phyloP scores from a whole-genome alignment of 495 filamentous ascomycete species.

The Penicillium longicatenatum region DNA sequence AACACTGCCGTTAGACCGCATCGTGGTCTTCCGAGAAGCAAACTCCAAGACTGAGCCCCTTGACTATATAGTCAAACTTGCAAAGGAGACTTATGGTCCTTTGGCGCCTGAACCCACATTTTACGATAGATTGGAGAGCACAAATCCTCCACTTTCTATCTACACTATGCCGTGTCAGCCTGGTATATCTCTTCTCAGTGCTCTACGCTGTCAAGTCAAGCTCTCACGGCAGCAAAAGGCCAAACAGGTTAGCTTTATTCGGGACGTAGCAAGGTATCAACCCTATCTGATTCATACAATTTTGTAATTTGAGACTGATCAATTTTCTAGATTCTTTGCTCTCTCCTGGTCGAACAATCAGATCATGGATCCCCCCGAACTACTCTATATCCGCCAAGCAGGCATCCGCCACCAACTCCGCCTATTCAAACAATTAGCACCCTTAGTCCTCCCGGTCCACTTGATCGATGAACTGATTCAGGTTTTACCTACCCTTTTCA shows the following conservation, averaged over 20 bases:
- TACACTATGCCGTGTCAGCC: slow-evolving; percentile 4
- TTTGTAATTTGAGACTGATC: too few relatives aligned
- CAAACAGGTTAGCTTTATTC: neutral
- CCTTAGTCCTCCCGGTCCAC: neutral
- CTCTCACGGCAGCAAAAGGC: neutral
- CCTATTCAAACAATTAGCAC: neutral
- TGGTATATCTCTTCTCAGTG: neutral
- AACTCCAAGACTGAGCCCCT: neutral
- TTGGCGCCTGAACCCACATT: neutral
- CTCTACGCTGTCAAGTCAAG: neutral
- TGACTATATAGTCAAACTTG: slow-evolving; percentile 2
- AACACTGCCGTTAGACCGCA: neutral
- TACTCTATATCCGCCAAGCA: neutral
- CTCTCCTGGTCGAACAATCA: neutral
- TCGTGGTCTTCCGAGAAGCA: slow-evolving; percentile 5
- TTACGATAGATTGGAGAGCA: neutral
- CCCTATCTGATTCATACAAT: too few relatives aligned
- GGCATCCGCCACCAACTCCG: slow-evolving; percentile 4
- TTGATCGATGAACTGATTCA: neutral
- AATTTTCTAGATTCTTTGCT: slow-evolving; percentile 5
- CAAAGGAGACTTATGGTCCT: neutral
- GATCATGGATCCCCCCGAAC: neutral
- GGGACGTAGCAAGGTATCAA: slow-evolving; percentile 4
- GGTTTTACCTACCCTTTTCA: neutral
- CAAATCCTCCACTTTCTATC: slow-evolving; percentile 2